phyloP scores from a whole-genome alignment of 306 rosid genomes.

The Castanea crenata region DNA sequence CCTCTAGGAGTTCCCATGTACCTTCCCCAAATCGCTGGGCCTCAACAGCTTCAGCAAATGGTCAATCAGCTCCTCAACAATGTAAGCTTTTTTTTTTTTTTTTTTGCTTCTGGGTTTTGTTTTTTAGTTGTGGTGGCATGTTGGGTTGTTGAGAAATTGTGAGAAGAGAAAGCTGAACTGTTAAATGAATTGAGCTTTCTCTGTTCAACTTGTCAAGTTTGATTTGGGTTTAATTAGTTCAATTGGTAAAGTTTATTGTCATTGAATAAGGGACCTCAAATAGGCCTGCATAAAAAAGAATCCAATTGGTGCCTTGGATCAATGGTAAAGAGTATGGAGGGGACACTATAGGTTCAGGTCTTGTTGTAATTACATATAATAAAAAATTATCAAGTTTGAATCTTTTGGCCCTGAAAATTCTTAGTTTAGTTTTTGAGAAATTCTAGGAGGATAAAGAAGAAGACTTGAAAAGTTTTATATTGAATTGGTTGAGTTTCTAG shows the following conservation, averaged over 20 bases:
- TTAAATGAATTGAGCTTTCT: neutral
- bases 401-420: neutral
- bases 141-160: neutral
- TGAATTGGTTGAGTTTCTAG: neutral
- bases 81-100: conserved; percentile 28
- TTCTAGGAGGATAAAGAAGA: neutral
- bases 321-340: too few species aligned
- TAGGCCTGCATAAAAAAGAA: too few species aligned
- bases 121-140: neutral
- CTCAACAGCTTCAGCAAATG: conserved; percentile 71
- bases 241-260: too few species aligned
- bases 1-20: conserved; percentile 63
- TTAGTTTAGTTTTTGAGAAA: neutral
- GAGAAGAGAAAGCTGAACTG: neutral
- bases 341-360: too few species aligned
- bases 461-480: neutral
- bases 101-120: neutral
- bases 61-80: conserved; percentile 71
- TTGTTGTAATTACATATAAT: too few species aligned
- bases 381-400: neutral
- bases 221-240: too few species aligned
- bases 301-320: too few species aligned
- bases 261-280: too few species aligned
- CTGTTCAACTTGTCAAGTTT: neutral
- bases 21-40: conserved; percentile 69